Evolutionary conservation across 441 rosid genomes (phyloP).

Genomic region (Cnidoscolus chayamansa): DNA sequence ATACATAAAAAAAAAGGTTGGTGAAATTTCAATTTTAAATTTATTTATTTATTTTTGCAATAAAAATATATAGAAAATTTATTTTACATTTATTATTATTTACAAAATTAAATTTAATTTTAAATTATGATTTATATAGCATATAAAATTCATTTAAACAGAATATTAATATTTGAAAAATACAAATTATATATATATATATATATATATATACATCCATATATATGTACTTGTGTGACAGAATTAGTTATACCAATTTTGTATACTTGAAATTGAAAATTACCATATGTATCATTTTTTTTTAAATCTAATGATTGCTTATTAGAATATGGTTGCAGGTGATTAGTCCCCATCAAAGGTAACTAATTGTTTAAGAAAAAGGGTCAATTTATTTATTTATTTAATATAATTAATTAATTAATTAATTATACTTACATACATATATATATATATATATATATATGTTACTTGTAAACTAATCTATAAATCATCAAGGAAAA

Average conservation of each 20-base stretch:
- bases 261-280: not conserved
- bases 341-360: conserved; percentile 28
- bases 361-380: conserved; percentile 29
- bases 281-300: no score
- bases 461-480: conserved; percentile 30
- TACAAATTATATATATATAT: no score
- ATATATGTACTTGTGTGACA: conserved; percentile 2
- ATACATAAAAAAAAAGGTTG: no score
- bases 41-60: no score
- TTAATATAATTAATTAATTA: not conserved
- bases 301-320: not conserved
- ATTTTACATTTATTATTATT: no score
- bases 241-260: not conserved
- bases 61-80: no score
- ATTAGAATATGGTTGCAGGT: conserved; percentile 20
- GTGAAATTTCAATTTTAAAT: no score
- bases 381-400: not conserved
- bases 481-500: conserved; percentile 43
- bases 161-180: no score
- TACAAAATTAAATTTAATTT: no score
- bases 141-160: no score
- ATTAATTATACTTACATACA: not conserved
- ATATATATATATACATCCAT: no score
- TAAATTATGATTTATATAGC: no score
- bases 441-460: not conserved